Evolutionary conservation across 1,284 basidiomycete genomes (phyloP).

Genomic region (Ceratobasidium theobromae): DNA sequence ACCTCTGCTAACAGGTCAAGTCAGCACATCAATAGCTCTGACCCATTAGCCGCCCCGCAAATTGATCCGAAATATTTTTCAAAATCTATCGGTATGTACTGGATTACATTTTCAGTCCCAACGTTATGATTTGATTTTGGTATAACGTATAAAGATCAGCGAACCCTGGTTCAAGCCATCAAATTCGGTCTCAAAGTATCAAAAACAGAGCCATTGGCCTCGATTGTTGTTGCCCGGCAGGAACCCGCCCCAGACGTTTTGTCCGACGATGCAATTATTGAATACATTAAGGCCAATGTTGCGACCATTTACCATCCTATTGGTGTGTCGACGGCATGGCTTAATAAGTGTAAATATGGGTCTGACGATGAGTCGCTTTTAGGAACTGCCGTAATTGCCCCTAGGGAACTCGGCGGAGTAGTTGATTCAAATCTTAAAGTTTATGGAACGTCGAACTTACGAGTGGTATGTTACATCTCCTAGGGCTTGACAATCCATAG

Average conservation of each 20-base stretch:
- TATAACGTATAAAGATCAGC: constrained; percentile 39
- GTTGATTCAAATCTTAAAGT: constrained; percentile 43
- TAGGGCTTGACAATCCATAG: too few relatives aligned
- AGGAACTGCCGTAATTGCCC: constrained; percentile 41
- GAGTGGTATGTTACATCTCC: constrained; percentile 22
- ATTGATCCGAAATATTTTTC: constrained; percentile 20
- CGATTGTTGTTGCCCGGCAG: constrained; percentile 23
- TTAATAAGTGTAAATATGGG: not conserved
- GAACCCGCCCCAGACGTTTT: constrained; percentile 18
- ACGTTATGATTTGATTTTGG: constrained; percentile 42
- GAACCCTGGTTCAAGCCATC: constrained; percentile 43
- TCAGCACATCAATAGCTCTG: constrained; percentile 20
- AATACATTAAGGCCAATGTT: constrained; percentile 11
- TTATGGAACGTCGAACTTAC: constrained; percentile 43
- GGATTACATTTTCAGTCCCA: too few relatives aligned
- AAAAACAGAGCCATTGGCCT: constrained; percentile 28
- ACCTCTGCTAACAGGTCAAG: not conserved
- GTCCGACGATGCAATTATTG: constrained; percentile 16
- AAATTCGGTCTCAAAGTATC: constrained; percentile 40
- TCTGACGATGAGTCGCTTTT: not conserved
- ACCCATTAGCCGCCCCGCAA: not conserved
- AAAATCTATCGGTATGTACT: not conserved
- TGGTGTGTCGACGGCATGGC: constrained; percentile 20
- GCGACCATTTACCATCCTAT: constrained; percentile 39
- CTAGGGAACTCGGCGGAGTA: constrained; percentile 43